Evolutionary conservation across 768 basidiomycete genomes (phyloP).

Genomic region (Collybia sordida): DNA sequence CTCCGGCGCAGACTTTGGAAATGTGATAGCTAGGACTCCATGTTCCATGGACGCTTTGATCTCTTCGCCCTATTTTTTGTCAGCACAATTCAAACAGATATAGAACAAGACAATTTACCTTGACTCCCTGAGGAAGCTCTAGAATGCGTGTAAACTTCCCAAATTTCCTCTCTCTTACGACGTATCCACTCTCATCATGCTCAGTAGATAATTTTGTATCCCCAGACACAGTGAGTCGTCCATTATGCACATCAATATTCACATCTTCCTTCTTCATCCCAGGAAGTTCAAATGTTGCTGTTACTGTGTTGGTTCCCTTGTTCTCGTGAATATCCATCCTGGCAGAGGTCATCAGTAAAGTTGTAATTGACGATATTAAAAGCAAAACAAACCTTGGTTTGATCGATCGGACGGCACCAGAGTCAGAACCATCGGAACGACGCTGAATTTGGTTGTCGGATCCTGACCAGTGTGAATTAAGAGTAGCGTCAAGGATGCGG

Average conservation of each 20-base stretch:
- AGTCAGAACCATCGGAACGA: background rate
- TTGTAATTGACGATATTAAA: too few relatives aligned
- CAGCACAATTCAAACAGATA: background rate
- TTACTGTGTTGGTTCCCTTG: conserved; percentile 35
- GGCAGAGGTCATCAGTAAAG: too few relatives aligned
- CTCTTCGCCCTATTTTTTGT: conserved; percentile 30
- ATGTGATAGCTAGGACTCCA: conserved; percentile 43
- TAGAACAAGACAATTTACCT: conserved; percentile 26
- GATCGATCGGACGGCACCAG: conserved; percentile 3
- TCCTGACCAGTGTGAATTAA: conserved; percentile 1
- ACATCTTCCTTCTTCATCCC: conserved; percentile 49
- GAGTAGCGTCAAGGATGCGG: conserved; percentile 38
- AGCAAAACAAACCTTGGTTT: conserved; percentile 5
- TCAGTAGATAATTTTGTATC: conserved; percentile 29
- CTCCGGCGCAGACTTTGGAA: conserved; percentile 35
- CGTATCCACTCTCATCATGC: conserved; percentile 31
- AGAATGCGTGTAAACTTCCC: conserved; percentile 47
- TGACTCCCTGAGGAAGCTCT: conserved; percentile 43
- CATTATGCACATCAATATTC: conserved; percentile 43
- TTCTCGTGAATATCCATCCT: conserved; percentile 49
- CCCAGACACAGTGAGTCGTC: conserved; percentile 44
- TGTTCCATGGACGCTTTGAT: conserved; percentile 47
- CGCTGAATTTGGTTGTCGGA: conserved; percentile 1
- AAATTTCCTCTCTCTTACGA: conserved; percentile 41
- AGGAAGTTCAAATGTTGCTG: conserved; percentile 54